Conservation (phyloP, 2,329 filamentous ascomycete genomes). For the Chaetomiaceae sp. region DNA sequence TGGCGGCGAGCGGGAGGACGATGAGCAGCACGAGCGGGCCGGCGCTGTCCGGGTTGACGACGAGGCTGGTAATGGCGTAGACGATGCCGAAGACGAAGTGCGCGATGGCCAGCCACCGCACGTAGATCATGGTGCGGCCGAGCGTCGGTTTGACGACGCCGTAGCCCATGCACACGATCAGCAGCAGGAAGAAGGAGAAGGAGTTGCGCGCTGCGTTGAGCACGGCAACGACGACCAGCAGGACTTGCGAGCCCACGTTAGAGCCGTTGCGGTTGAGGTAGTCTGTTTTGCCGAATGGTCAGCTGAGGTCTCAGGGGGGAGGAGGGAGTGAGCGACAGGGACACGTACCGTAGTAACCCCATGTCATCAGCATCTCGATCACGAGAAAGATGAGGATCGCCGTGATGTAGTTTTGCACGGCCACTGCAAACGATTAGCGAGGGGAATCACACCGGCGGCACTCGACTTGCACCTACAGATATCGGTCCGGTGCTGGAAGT, state of each 20-base stretch:
- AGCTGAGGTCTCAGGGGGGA: neutral
- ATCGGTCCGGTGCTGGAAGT: conserved; percentile 88
- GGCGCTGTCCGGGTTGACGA: conserved; percentile 84
- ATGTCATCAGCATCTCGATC: conserved; percentile 95
- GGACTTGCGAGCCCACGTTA: conserved; percentile 72
- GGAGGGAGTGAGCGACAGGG: no score
- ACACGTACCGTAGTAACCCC: conserved; percentile 81
- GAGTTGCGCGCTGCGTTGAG: conserved; percentile 93
- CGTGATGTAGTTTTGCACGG: conserved; percentile 98
- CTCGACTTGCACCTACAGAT: conserved; percentile 57
- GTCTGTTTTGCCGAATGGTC: conserved; percentile 50
- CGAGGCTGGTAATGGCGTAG: conserved; percentile 82
- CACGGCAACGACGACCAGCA: conserved; percentile 87
- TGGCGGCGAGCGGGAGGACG: conserved; percentile 84
- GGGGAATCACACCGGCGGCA: no score
- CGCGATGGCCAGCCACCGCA: conserved; percentile 80
- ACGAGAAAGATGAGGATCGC: conserved; percentile 93
- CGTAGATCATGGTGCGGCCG: conserved; percentile 89
- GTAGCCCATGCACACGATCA: conserved; percentile 99
- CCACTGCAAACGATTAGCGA: conserved; percentile 50
- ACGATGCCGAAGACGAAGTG: conserved; percentile 95
- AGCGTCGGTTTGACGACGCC: conserved; percentile 93
- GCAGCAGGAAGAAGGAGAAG: conserved; percentile 94
- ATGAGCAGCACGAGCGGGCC: conserved; percentile 88
- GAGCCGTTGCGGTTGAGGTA: conserved; percentile 87